phyloP scores from a whole-genome alignment of 768 basidiomycete genomes.

The Trametes punicea region DNA sequence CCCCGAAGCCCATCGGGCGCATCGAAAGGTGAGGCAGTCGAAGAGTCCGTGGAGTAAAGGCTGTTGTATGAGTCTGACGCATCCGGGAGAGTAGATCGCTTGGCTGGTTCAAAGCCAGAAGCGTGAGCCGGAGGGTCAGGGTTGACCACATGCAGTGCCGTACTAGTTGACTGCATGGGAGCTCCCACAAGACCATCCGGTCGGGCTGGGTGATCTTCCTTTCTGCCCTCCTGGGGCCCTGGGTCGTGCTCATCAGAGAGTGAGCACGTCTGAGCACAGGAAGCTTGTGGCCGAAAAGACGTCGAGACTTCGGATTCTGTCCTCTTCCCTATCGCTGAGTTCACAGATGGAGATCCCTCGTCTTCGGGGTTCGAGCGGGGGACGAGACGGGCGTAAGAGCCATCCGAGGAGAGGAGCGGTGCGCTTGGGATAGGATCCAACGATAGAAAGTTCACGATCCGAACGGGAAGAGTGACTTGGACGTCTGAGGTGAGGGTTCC shows the following conservation, averaged over 20 bases:
- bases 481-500: conserved; percentile 62
- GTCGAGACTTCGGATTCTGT: too few relatives aligned
- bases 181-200: neutral
- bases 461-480: conserved; percentile 67
- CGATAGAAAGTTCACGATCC: conserved; percentile 80
- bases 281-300: too few relatives aligned
- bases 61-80: conserved; percentile 15
- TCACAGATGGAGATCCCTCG: neutral
- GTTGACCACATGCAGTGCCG: conserved; percentile 9
- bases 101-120: neutral
- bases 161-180: neutral
- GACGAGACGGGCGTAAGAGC: conserved; percentile 14
- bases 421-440: conserved; percentile 69
- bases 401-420: conserved; percentile 15
- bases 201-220: neutral
- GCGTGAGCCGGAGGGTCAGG: conserved; percentile 7
- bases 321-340: neutral
- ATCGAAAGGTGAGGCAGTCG: neutral
- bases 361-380: neutral
- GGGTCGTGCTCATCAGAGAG: too few relatives aligned
- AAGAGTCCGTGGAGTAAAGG: conserved; percentile 19
- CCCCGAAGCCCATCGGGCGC: too few relatives aligned
- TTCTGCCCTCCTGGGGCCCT: too few relatives aligned
- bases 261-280: too few relatives aligned
- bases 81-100: neutral